phyloP scores from a whole-genome alignment of 305 asterid species.

The Ajuga reptans region DNA sequence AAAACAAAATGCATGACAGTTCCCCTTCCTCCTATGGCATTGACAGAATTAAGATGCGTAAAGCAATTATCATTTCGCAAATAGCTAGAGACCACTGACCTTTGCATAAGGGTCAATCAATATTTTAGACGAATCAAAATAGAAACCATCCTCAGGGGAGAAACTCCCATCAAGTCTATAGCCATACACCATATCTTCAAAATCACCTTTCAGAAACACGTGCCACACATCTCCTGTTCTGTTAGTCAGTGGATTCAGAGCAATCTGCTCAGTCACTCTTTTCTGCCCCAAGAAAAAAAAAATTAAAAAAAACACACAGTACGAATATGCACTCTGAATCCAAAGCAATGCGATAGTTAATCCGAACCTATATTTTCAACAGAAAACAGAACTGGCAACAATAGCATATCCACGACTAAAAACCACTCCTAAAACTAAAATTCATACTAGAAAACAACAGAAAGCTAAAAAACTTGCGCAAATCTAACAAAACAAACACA shows the following conservation, averaged over 20 bases:
- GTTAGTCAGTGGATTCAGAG: slow-evolving; percentile 53
- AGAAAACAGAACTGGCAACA: not conserved
- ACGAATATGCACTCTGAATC: not conserved
- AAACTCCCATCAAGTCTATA: slow-evolving; percentile 66
- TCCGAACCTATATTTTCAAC: not conserved
- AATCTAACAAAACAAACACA: not conserved
- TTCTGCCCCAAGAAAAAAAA: slow-evolving; percentile 43
- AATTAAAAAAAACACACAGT: not conserved
- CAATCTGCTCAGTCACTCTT: slow-evolving; percentile 68
- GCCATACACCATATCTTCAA: slow-evolving; percentile 68
- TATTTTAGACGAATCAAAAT: slow-evolving; percentile 63
- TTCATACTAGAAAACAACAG: not conserved
- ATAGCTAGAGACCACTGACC: slow-evolving; percentile 37
- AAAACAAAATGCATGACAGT: not conserved
- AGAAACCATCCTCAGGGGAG: slow-evolving; percentile 73
- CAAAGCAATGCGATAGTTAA: not conserved
- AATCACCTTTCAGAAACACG: slow-evolving; percentile 70
- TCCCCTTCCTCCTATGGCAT: not conserved
- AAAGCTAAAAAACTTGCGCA: not conserved
- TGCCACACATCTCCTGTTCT: slow-evolving; percentile 99
- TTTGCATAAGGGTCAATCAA: slow-evolving; percentile 89
- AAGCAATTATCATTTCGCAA: not conserved
- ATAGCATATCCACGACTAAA: not conserved
- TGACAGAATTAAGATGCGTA: not conserved
- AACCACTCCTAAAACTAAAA: not conserved